Conservation (phyloP, 1,284 basidiomycete genomes). For the Naganishia sp. region DNA sequence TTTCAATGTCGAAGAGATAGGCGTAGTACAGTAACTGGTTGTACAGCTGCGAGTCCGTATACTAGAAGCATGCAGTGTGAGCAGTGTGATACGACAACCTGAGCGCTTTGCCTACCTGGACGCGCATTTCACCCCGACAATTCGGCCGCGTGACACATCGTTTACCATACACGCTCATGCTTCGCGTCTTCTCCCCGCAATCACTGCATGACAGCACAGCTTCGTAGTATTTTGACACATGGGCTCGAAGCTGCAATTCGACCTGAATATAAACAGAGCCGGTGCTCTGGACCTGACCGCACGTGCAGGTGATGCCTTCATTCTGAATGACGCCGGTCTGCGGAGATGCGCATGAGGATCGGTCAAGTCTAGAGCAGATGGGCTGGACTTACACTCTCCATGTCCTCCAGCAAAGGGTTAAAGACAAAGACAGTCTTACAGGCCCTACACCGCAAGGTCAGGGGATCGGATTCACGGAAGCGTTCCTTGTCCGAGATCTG, state of each 20-base stretch:
- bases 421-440: conserved; percentile 70
- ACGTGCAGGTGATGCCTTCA: conserved; percentile 62
- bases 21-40: conserved; percentile 81
- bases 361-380: background rate
- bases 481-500: conserved; percentile 85
- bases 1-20: conserved; percentile 73
- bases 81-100: background rate
- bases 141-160: conserved; percentile 66
- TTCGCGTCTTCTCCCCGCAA: conserved; percentile 80
- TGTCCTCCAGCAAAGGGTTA: conserved; percentile 64
- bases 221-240: conserved; percentile 82
- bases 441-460: conserved; percentile 70
- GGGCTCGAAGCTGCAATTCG: conserved; percentile 76
- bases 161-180: conserved; percentile 84
- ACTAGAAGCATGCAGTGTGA: conserved; percentile 57
- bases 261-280: conserved; percentile 79
- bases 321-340: conserved; percentile 50
- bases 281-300: conserved; percentile 60
- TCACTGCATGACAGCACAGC: conserved; percentile 88
- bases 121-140: conserved; percentile 69
- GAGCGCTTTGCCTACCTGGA: conserved; percentile 64
- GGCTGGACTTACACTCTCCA: conserved; percentile 20
- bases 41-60: conserved; percentile 78
- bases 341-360: conserved; percentile 21
- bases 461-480: conserved; percentile 71